Evolutionary conservation across 768 basidiomycete genomes (phyloP), one percentile per base, ranked within the genome.

Genomic region (Lactifluus subvellereus): DNA sequence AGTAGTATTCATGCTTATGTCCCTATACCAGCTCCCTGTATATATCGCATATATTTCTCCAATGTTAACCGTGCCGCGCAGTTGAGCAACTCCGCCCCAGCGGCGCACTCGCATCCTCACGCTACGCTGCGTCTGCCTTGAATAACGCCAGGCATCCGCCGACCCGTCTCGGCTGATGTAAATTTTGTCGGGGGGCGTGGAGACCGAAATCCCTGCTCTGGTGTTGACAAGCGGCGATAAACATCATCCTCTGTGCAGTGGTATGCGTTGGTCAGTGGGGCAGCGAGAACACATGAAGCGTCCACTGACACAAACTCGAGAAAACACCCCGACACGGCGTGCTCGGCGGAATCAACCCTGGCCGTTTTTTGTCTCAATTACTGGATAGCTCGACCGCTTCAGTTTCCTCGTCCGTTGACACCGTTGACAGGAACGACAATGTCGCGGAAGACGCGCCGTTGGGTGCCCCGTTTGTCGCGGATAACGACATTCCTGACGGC

Each of bases 401-500:
- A 13, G 50, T 62, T 37, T 20, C 57, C 53, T 54, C 48, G 45
- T 66, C 40, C 27, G 42, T 9, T 49, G n/a, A n/a, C n/a, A 61
- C 40, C 27, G 42, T 9, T 49, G 27, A 22, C 37, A 54, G 58
- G 51, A 53, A 32, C 47, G 47, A 54, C 37, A 38, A n/a, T 16
- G 30, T 37, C 51, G 58, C 16, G 9, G 57, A 54, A 33, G 61
- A 69, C 11, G 51, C 60, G 3, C 68, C 73, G 20, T 69, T 88
- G 62, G 77, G 77, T 42, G 87, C 88, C 4, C 75, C 75, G 6
- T 86, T 86, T 64, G 63, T 91, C 6, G 77, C 78, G 40, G 87
- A 92, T 70, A 78, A 85, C 47, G 91, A 88, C 38, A 85, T 90
- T 54, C 77, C 82, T 4, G 86, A 88, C 67, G 91, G 89, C 0